phyloP scores from a whole-genome alignment of 208 protist genomes.

The Leptomonas pyrrhocoris region DNA sequence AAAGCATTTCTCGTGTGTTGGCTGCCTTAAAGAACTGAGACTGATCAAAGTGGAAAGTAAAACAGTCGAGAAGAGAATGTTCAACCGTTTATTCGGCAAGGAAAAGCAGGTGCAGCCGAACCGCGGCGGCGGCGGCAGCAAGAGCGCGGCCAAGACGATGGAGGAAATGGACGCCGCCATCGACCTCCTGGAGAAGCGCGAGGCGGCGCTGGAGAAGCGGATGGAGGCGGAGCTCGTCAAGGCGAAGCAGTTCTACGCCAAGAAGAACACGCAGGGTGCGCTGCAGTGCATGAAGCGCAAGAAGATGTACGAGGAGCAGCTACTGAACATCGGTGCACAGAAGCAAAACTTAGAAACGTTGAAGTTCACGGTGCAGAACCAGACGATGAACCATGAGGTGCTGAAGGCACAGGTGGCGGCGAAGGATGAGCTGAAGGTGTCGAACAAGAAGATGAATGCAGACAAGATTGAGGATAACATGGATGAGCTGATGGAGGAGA shows the following conservation, averaged over 20 bases:
- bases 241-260: slow-evolving; percentile 82
- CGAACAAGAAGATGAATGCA: slow-evolving; percentile 86
- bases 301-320: slow-evolving; percentile 90
- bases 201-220: slow-evolving; percentile 86
- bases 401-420: slow-evolving; percentile 78
- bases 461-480: slow-evolving; percentile 90
- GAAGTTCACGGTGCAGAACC: slow-evolving; percentile 86
- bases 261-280: slow-evolving; percentile 88
- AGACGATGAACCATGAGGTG: slow-evolving; percentile 86
- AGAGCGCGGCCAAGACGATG: slow-evolving; percentile 44
- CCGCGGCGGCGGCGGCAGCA: slow-evolving; percentile 26
- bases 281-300: slow-evolving; percentile 92
- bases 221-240: slow-evolving; percentile 76
- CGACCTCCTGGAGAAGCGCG: slow-evolving; percentile 86
- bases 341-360: slow-evolving; percentile 88
- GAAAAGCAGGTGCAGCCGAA: slow-evolving; percentile 61
- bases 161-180: slow-evolving; percentile 80
- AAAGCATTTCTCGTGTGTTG: no score
- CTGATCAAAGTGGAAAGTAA: no score
- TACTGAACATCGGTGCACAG: slow-evolving; percentile 59
- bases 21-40: no score
- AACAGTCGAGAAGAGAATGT: no score
- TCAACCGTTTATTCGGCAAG: slow-evolving; percentile 69
- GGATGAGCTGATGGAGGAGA: slow-evolving; percentile 88
- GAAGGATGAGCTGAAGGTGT: slow-evolving; percentile 74